phyloP scores from a whole-genome alignment of 768 basidiomycete genomes.

The Boletus rex-veris region DNA sequence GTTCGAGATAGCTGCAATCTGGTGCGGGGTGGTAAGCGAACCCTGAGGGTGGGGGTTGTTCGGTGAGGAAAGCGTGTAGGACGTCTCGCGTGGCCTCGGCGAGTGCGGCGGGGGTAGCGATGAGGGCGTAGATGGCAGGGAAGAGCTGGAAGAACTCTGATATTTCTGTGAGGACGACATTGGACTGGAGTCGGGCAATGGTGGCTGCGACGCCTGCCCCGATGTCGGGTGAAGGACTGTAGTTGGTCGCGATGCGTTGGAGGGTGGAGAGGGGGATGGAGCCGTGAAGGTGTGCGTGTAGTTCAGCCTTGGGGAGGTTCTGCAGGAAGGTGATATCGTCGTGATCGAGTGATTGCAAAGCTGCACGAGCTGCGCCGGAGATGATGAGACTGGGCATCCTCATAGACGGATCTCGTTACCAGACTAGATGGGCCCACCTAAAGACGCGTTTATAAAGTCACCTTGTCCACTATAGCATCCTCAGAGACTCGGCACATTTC shows the following conservation, averaged over 20 bases:
- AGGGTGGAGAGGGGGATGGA: conserved; percentile 70
- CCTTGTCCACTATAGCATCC: no score
- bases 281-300: conserved; percentile 84
- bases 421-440: no score
- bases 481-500: no score
- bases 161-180: conserved; percentile 48
- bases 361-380: conserved; percentile 39
- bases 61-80: conserved; percentile 53
- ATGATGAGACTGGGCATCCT: background rate
- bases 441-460: no score
- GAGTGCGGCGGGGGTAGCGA: conserved; percentile 55
- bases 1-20: conserved; percentile 71
- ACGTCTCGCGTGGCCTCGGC: conserved; percentile 60
- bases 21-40: conserved; percentile 36
- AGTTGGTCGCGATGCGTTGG: conserved; percentile 55
- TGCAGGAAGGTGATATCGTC: conserved; percentile 58
- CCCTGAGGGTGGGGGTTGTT: conserved; percentile 20
- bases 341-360: conserved; percentile 50
- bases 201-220: conserved; percentile 42
- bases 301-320: conserved; percentile 72
- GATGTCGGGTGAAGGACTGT: conserved; percentile 16
- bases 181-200: conserved; percentile 39
- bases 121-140: conserved; percentile 75
- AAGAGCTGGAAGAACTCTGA: conserved; percentile 73
- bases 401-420: no score